phyloP scores from a whole-genome alignment of 169 alveolate species.

The Cyclospora cayetanensis region DNA sequence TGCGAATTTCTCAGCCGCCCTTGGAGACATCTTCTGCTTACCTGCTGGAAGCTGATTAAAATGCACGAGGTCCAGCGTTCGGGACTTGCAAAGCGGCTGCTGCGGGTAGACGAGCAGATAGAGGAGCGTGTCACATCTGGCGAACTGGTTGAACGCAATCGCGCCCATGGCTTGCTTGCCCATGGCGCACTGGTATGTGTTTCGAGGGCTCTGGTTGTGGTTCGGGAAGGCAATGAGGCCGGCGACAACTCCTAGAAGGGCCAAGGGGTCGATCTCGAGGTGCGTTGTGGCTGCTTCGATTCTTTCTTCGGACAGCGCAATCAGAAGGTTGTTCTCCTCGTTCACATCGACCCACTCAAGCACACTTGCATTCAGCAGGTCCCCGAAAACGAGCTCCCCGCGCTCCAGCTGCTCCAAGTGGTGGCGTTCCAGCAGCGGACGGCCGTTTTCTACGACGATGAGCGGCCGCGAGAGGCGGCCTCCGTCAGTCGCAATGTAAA shows the following conservation, averaged over 20 bases:
- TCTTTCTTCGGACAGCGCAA: conserved; percentile 93
- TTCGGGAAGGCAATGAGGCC: conserved; percentile 99
- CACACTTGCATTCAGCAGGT: conserved; percentile 90
- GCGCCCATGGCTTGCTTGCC: conserved; percentile 99
- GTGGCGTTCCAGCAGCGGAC: conserved; percentile 78
- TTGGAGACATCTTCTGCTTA: not conserved
- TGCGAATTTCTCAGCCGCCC: too few species aligned
- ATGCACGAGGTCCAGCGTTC: conserved; percentile 95
- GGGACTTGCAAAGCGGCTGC: conserved; percentile 97
- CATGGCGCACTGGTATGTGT: conserved; percentile 99
- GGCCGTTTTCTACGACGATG: conserved; percentile 96
- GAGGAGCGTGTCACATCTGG: conserved; percentile 71
- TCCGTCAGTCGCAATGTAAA: conserved; percentile 98
- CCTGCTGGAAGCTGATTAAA: conserved; percentile 99
- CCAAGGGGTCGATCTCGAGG: conserved; percentile 98
- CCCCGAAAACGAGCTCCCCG: conserved; percentile 89
- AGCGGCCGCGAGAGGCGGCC: conserved; percentile 99
- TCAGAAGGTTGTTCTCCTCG: conserved; percentile 97
- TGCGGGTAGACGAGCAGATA: conserved; percentile 96
- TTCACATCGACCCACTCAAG: conserved; percentile 99
- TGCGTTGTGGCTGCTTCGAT: conserved; percentile 96
- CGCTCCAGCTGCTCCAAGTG: conserved; percentile 81
- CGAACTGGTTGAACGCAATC: conserved; percentile 94
- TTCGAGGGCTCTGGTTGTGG: conserved; percentile 99
- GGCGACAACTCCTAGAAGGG: conserved; percentile 98